Evolutionary conservation across 768 basidiomycete species (phyloP).

Genomic region (Mrakia hoshinonis): DNA sequence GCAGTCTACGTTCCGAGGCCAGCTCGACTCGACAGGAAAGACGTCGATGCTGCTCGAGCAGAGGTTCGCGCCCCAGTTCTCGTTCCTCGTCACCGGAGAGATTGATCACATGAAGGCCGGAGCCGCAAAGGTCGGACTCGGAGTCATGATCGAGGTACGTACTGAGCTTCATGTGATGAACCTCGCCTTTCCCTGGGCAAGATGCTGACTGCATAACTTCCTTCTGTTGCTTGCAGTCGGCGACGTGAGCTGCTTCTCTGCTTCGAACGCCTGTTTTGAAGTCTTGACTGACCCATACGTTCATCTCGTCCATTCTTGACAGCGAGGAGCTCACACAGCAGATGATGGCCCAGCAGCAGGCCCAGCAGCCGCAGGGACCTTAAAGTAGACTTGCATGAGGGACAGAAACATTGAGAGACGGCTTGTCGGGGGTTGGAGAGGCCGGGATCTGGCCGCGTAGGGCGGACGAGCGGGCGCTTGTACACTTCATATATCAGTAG

Average conservation of each 20-base stretch:
- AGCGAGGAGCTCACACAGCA: slow-evolving; percentile 5
- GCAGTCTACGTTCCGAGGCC: slow-evolving; percentile 85
- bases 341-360: slow-evolving; percentile 14
- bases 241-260: slow-evolving; percentile 3
- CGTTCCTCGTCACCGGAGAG: slow-evolving; percentile 89
- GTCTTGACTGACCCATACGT: not conserved
- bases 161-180: not conserved
- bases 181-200: not conserved
- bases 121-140: slow-evolving; percentile 85
- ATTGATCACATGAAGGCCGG: slow-evolving; percentile 86
- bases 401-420: not conserved
- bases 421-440: too few relatives aligned
- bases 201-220: not conserved
- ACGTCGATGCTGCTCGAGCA: slow-evolving; percentile 92
- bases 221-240: slow-evolving; percentile 5
- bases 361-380: slow-evolving; percentile 11
- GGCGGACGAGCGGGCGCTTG: too few relatives aligned
- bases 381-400: not conserved
- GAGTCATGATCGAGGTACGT: slow-evolving; percentile 68
- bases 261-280: too few relatives aligned
- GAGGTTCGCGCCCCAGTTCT: slow-evolving; percentile 87
- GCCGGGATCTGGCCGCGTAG: too few relatives aligned
- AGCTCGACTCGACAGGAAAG: slow-evolving; percentile 89
- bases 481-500: too few relatives aligned
- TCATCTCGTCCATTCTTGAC: not conserved